Base-by-base conservation (phyloP, 306 rosid species). In the Casuarina cunninghamiana region DNA sequence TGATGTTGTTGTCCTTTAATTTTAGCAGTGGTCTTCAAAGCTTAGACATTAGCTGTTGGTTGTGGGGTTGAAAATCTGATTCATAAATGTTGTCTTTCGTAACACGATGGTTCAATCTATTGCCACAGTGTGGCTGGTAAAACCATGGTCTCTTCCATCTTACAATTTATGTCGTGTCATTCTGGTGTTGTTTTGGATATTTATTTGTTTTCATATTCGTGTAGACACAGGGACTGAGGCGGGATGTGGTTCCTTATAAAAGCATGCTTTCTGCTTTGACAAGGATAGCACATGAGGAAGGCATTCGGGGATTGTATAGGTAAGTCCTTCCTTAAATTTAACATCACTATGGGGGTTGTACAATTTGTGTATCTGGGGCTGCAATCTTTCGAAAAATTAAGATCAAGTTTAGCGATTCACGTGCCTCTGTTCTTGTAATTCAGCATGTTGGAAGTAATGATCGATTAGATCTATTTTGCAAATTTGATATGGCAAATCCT, bases 141-240 rank as follows among this genome's bases (percentile, higher is more conserved):
- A 54, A 5, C 17, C 3, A 53, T 54, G 41, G 16, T 48, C 73
- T 44, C 66, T 68, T 8, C 46, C 7, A 39, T 51, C 11, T 72
- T 21, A 12, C 43, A 19, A 4, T 53, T 75, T 42, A 46, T 51
- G 50, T 53, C 46, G 41, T 74, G 45, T 41, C 53, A 15, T 6
- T 70, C 55, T 54, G 39, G 19, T 74, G 39, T 44, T 60, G 71
- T 63, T 70, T 55, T 74, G 55, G 75, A 68, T 35, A 50, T 70
- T 76, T 21, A 77, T 83, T 87, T n/a, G 44, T 74, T 70, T 66
- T 74, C 32, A 43, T 76, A 3, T 80, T 74, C 41, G 15, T 61
- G 66, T 74, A 92, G 98, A 95, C 97, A 12, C 97, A 95, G 87
- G 97, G 96, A 86, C 89, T 95, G 98, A 91, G 97, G 86, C 79